phyloP scores from a whole-genome alignment of 495 filamentous ascomycete species.

The Hyaloscypha variabilis region DNA sequence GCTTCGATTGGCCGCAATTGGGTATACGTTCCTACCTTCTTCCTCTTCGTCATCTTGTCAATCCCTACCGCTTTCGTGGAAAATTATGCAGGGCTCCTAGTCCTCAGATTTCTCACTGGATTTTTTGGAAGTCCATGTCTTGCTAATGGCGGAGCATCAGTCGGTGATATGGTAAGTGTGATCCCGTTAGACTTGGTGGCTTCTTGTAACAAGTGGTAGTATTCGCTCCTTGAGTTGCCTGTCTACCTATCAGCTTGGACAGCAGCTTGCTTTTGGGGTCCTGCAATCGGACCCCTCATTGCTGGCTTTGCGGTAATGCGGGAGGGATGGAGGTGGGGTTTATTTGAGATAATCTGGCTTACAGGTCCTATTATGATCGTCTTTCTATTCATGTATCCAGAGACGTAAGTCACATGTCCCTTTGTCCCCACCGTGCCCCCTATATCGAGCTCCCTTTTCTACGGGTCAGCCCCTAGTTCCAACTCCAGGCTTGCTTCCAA shows the following conservation, averaged over 20 bases:
- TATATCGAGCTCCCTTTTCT: no score
- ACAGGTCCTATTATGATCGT: no score
- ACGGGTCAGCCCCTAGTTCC: no score
- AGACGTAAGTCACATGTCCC: no score
- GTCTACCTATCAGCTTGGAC: slow-evolving; percentile 67
- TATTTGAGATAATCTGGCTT: no score
- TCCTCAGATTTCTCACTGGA: slow-evolving; percentile 73
- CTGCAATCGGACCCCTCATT: no score
- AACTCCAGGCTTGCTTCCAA: no score
- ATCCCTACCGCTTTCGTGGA: slow-evolving; percentile 73
- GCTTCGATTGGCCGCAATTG: slow-evolving; percentile 62
- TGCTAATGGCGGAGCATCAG: slow-evolving; percentile 72
- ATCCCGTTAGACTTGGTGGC: not conserved
- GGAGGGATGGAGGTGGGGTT: no score
- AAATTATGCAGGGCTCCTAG: slow-evolving; percentile 69
- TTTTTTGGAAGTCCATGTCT: slow-evolving; percentile 74
- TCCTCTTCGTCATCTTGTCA: slow-evolving; percentile 69
- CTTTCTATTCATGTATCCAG: no score
- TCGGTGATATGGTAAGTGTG: slow-evolving; percentile 59
- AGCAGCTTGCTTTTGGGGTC: slow-evolving; percentile 37
- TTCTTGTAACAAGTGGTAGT: slow-evolving; percentile 34
- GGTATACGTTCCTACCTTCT: slow-evolving; percentile 70
- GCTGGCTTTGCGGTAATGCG: no score
- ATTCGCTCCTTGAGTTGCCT: slow-evolving; percentile 63
- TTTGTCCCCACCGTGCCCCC: no score